Conservation (phyloP, 2,329 filamentous ascomycete species). For the Talaromyces sp. region DNA sequence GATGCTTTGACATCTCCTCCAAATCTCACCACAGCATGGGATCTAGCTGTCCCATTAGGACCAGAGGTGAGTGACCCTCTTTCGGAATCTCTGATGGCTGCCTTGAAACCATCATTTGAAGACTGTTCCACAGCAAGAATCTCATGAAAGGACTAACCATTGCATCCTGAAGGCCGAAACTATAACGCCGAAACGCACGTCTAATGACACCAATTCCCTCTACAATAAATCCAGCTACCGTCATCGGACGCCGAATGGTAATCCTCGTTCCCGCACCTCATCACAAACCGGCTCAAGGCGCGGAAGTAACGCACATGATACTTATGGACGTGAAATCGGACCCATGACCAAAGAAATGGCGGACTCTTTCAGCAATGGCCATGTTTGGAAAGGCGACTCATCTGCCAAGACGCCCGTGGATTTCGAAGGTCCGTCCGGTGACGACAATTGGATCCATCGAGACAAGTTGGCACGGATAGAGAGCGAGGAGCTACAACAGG, state of each 20-base stretch:
- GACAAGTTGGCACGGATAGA: conserved; percentile 51
- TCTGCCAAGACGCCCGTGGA: conserved; percentile 23
- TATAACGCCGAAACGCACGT: conserved; percentile 26
- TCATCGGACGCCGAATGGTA: conserved; percentile 33
- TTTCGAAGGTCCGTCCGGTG: conserved; percentile 27
- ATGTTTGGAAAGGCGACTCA: conserved; percentile 19
- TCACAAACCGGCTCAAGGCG: conserved; percentile 20
- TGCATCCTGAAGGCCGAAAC: conserved; percentile 7
- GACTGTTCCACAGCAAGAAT: not conserved
- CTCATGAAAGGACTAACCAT: conserved; percentile 1
- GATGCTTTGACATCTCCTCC: conserved; percentile 38
- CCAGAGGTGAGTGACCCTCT: conserved; percentile 32
- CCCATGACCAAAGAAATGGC: conserved; percentile 28
- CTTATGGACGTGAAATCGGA: conserved; percentile 24
- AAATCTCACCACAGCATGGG: conserved; percentile 36
- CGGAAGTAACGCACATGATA: conserved; percentile 27
- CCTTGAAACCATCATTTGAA: not conserved
- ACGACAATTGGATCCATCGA: conserved; percentile 49
- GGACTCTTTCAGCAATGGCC: conserved; percentile 22
- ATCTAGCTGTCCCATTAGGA: conserved; percentile 35
- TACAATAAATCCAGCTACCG: conserved; percentile 27
- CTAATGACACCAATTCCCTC: conserved; percentile 35
- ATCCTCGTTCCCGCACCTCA: conserved; percentile 34
- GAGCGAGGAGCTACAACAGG: conserved; percentile 49
- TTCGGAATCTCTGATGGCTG: not conserved